phyloP scores from a whole-genome alignment of 139 green algal species.

The Chlamydomonas urium region DNA sequence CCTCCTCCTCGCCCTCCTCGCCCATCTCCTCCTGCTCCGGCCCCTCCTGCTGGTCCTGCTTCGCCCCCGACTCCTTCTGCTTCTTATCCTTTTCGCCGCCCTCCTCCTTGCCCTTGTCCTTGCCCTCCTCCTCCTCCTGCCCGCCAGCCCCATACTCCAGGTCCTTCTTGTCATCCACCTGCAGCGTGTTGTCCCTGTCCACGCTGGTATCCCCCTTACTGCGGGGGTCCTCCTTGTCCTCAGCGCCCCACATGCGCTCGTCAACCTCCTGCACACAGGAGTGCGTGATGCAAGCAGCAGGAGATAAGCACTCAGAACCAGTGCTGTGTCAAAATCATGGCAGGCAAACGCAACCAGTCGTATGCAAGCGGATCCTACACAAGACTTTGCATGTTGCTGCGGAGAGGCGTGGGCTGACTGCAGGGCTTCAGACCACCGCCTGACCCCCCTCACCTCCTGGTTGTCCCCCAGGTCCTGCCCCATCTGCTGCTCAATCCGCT shows the following conservation, averaged over 20 bases:
- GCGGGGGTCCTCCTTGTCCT: slow-evolving; percentile 27
- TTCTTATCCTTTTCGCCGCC: slow-evolving; percentile 7
- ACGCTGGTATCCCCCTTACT: slow-evolving; percentile 61
- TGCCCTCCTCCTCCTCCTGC: slow-evolving; percentile 42
- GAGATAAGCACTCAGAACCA: not conserved
- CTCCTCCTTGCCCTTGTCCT: slow-evolving; percentile 44
- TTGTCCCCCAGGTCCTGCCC: slow-evolving; percentile 61
- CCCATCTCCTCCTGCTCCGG: slow-evolving; percentile 27
- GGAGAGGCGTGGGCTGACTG: not conserved
- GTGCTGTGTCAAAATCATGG: not conserved
- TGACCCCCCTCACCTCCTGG: slow-evolving; percentile 56
- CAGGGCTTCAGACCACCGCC: not conserved
- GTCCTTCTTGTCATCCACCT: slow-evolving; percentile 68
- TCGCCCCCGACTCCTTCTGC: slow-evolving; percentile 37
- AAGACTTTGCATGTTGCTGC: not conserved
- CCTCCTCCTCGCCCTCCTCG: slow-evolving; percentile 15
- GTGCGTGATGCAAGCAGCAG: not conserved
- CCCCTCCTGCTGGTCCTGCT: slow-evolving; percentile 32
- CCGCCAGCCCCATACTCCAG: slow-evolving; percentile 66
- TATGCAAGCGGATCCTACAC: not conserved
- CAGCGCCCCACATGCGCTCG: slow-evolving; percentile 82
- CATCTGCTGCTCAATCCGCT: slow-evolving; percentile 63
- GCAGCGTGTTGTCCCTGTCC: slow-evolving; percentile 55
- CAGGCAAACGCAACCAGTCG: not conserved
- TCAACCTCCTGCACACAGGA: slow-evolving; percentile 63